A percentile compares a stretch with the other conserved stretches of the same genome.
phyloP scores from a whole-genome alignment of 2,329 filamentous ascomycete genomes.

The Trichoderma gracile region DNA sequence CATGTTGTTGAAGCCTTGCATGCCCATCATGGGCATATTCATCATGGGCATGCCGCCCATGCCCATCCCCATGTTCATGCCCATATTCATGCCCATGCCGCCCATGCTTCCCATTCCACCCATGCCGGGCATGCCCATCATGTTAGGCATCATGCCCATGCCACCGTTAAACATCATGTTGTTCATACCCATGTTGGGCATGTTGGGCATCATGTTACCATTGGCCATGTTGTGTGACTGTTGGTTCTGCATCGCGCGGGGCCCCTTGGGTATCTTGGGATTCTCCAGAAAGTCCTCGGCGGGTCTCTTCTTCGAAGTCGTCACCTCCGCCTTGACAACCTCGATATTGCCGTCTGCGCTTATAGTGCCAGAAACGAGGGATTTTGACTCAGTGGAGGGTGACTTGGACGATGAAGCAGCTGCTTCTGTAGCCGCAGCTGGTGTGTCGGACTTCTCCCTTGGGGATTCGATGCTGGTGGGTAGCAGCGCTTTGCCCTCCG shows the following conservation, averaged over 20 bases:
- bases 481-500: slow-evolving; percentile 29
- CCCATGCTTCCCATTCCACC: slow-evolving; percentile 34
- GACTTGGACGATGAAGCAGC: slow-evolving; percentile 31
- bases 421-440: slow-evolving; percentile 32
- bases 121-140: slow-evolving; percentile 39
- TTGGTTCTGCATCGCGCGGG: slow-evolving; percentile 64
- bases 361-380: slow-evolving; percentile 36
- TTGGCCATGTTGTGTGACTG: slow-evolving; percentile 49
- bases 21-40: slow-evolving; percentile 35
- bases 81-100: slow-evolving; percentile 32
- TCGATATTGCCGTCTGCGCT: slow-evolving; percentile 42
- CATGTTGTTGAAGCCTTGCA: slow-evolving; percentile 35
- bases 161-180: slow-evolving; percentile 42
- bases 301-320: slow-evolving; percentile 71
- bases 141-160: slow-evolving; percentile 41
- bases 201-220: slow-evolving; percentile 50
- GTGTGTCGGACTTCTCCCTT: slow-evolving; percentile 42
- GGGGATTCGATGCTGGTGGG: slow-evolving; percentile 29
- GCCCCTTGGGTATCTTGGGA: slow-evolving; percentile 64
- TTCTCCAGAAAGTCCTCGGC: slow-evolving; percentile 72
- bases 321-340: slow-evolving; percentile 36
- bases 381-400: slow-evolving; percentile 37
- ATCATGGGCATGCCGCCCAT: slow-evolving; percentile 34
- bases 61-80: slow-evolving; percentile 37
- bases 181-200: slow-evolving; percentile 42